A percentile compares a stretch with the other conserved stretches of the same genome.
phyloP scores from a whole-genome alignment of 2,329 filamentous ascomycete genomes.

The Monilinia laxa region DNA sequence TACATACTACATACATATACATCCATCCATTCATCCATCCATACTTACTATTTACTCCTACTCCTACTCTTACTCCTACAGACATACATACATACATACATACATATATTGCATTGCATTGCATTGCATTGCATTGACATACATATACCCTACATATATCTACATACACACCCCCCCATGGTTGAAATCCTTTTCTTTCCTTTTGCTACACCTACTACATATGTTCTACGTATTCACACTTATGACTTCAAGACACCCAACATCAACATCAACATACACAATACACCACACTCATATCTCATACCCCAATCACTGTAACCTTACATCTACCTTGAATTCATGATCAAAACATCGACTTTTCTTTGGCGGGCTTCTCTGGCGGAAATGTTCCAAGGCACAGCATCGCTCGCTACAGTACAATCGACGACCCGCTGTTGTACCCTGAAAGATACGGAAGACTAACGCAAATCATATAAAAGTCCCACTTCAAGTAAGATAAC shows the following conservation, averaged over 20 bases:
- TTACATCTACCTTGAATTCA: background rate
- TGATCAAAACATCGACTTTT: background rate
- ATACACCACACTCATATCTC: background rate
- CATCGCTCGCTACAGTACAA: conserved; percentile 21
- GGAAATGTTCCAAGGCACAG: conserved; percentile 18
- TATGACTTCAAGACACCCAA: background rate
- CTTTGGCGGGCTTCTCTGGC: conserved; percentile 1
- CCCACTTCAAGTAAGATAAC: conserved; percentile 24
- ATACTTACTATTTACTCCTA: no score
- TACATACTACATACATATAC: no score
- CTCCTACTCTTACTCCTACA: background rate
- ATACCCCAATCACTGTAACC: background rate
- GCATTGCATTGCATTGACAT: no score
- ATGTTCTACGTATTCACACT: background rate
- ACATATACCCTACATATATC: no score
- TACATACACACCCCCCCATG: conserved; percentile 1
- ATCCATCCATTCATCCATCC: no score
- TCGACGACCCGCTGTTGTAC: conserved; percentile 24
- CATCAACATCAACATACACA: no score
- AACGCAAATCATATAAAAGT: conserved; percentile 24
- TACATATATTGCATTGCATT: no score
- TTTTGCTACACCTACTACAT: no score
- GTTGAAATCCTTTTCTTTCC: background rate
- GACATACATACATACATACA: no score
- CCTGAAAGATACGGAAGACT: conserved; percentile 19